These are phyloP conservation scores for Trichopus zeylanicus DNA, from an alignment of 116 monocot genomes.

Conservation along the genomic window DNA sequence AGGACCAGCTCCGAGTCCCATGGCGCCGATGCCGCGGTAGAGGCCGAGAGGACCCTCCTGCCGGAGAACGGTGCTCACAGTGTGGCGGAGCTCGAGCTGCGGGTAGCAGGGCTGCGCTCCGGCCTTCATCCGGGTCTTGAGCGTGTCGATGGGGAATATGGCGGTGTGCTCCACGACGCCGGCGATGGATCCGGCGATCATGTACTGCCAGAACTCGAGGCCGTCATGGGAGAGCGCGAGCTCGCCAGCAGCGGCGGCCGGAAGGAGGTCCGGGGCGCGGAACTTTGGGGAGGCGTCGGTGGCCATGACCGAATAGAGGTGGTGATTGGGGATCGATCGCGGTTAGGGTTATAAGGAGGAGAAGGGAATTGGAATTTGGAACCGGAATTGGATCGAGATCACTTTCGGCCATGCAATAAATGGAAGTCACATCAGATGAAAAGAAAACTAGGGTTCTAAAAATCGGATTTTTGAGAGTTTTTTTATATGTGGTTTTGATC, in stretches of 20 bases:
- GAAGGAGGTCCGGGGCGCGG: slow-evolving; percentile 10
- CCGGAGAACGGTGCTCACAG: slow-evolving; percentile 33
- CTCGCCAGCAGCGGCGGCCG: slow-evolving; percentile 13
- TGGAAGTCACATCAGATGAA: not conserved
- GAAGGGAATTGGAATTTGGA: not conserved
- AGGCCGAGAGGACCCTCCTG: slow-evolving; percentile 45
- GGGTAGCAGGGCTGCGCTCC: slow-evolving; percentile 27
- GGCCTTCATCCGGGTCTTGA: slow-evolving; percentile 92
- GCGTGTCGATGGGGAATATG: slow-evolving; percentile 98
- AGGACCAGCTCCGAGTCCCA: slow-evolving; percentile 89
- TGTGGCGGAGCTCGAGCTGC: slow-evolving; percentile 33
- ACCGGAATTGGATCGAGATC: not conserved
- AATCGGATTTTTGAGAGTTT: no score
- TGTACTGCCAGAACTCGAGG: slow-evolving; percentile 81
- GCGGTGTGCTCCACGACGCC: slow-evolving; percentile 86
- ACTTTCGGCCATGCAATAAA: slow-evolving; percentile 1
- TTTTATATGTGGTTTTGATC: no score
- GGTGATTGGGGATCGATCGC: not conserved
- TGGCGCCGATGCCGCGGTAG: slow-evolving; percentile 83
- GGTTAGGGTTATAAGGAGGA: not conserved
- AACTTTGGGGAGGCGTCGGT: not conserved
- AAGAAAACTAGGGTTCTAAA: not conserved
- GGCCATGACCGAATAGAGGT: not conserved
- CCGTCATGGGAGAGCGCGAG: slow-evolving; percentile 52
- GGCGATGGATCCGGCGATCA: slow-evolving; percentile 84